Conservation (phyloP, 768 basidiomycete species). For the Collybia sp. region DNA sequence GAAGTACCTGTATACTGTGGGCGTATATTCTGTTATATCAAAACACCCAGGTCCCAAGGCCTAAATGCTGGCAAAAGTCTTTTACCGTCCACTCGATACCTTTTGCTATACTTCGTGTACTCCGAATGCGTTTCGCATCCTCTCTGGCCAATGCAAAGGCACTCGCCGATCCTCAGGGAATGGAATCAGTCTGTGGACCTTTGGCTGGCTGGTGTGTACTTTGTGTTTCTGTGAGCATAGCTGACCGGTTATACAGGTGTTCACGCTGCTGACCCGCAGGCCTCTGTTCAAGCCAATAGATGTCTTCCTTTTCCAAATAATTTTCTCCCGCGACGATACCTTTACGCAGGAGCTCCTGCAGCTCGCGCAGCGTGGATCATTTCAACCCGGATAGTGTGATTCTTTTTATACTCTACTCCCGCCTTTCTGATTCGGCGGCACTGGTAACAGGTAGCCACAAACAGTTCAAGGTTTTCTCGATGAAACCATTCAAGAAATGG, state of each 20-base stretch:
- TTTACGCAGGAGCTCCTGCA: constrained; percentile 7
- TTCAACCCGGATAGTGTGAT: constrained; percentile 9
- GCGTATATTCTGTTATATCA: too few relatives aligned
- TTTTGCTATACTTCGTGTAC: too few relatives aligned
- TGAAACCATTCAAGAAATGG: too few relatives aligned
- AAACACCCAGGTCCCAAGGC: too few relatives aligned
- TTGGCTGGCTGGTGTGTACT: constrained; percentile 22
- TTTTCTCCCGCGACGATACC: constrained; percentile 9
- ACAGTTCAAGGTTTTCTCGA: not conserved
- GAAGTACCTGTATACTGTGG: too few relatives aligned
- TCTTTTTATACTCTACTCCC: not conserved
- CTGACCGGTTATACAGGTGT: constrained; percentile 6
- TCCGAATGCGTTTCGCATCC: too few relatives aligned
- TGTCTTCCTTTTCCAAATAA: constrained; percentile 10
- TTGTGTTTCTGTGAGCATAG: not conserved
- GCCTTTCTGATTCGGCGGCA: too few relatives aligned
- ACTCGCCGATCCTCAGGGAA: constrained; percentile 9
- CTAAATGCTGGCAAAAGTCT: too few relatives aligned
- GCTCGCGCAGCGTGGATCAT: constrained; percentile 1
- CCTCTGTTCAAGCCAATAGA: constrained; percentile 8
- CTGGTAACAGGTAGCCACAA: not conserved
- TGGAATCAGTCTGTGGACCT: constrained; percentile 22
- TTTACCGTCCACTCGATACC: too few relatives aligned
- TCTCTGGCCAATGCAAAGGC: constrained; percentile 1
- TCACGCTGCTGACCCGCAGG: constrained; percentile 10